phyloP scores from a whole-genome alignment of 352 stramenopile species.

The Pythium apleroticum region DNA sequence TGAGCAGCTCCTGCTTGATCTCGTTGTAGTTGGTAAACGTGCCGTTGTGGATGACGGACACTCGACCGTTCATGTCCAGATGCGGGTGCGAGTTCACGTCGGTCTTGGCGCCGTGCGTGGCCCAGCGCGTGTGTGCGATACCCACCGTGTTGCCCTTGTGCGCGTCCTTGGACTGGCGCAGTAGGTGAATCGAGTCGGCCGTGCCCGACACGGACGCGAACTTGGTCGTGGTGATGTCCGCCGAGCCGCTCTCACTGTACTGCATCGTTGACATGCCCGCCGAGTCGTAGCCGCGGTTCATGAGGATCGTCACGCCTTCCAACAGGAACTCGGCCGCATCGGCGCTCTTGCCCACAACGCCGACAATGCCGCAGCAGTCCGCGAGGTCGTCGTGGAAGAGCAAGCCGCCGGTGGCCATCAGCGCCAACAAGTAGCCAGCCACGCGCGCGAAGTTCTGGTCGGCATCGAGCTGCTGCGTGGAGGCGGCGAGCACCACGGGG shows the following conservation, averaged over 20 bases:
- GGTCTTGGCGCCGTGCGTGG: constrained; percentile 97
- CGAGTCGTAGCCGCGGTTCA: constrained; percentile 98
- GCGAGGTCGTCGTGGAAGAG: constrained; percentile 22
- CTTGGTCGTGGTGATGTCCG: constrained; percentile 92
- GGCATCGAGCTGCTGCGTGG: constrained; percentile 7
- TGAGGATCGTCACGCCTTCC: constrained; percentile 87
- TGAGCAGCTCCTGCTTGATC: constrained; percentile 87
- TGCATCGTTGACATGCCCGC: constrained; percentile 95
- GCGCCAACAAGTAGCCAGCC: constrained; percentile 22
- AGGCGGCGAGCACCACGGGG: not conserved
- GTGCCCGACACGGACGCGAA: constrained; percentile 91
- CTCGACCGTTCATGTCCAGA: constrained; percentile 89
- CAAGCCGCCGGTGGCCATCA: constrained; percentile 24
- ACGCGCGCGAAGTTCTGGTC: constrained; percentile 16
- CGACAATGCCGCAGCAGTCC: constrained; percentile 77
- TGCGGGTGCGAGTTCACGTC: constrained; percentile 99
- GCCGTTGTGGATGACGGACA: constrained; percentile 99
- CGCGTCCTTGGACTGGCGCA: constrained; percentile 71
- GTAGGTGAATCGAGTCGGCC: constrained; percentile 91
- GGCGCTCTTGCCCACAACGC: constrained; percentile 65
- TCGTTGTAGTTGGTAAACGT: constrained; percentile 98
- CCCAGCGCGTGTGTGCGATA: constrained; percentile 99
- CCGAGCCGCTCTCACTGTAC: constrained; percentile 30
- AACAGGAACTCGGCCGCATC: constrained; percentile 81
- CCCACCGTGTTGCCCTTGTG: constrained; percentile 91